These are phyloP conservation scores for Prunus persica DNA, from an alignment of 306 rosid genomes.

Conservation along the genomic window DNA sequence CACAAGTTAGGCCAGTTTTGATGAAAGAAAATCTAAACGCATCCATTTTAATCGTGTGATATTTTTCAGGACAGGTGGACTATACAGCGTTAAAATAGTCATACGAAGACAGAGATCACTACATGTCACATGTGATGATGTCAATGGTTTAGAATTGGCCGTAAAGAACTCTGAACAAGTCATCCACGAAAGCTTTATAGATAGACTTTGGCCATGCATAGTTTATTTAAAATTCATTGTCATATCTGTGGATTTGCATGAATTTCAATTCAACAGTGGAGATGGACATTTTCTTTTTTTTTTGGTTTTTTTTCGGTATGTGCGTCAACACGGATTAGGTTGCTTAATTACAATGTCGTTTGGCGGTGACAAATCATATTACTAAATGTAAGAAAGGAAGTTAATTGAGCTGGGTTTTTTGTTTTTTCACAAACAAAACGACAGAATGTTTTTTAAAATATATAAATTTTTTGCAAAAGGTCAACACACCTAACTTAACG, in stretches of 20 bases:
- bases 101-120: neutral
- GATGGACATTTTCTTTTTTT: neutral
- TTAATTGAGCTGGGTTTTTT: no score
- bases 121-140: neutral
- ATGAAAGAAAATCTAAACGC: no score
- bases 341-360: no score
- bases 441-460: no score
- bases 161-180: neutral
- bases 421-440: no score
- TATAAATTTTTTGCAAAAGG: no score
- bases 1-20: no score
- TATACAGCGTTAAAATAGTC: no score
- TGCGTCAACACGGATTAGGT: neutral
- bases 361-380: neutral
- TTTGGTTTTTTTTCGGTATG: no score
- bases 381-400: neutral
- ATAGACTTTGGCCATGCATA: neutral
- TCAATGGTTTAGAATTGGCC: neutral
- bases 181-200: neutral
- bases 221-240: neutral
- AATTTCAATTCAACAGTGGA: neutral
- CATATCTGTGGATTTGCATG: neutral
- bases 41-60: no score
- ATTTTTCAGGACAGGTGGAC: no score
- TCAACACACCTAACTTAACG: no score